Evolutionary conservation across 2,329 filamentous ascomycete genomes (phyloP), one percentile per base, ranked within the genome.

Genomic region (Aspergillus hiratsukae): DNA sequence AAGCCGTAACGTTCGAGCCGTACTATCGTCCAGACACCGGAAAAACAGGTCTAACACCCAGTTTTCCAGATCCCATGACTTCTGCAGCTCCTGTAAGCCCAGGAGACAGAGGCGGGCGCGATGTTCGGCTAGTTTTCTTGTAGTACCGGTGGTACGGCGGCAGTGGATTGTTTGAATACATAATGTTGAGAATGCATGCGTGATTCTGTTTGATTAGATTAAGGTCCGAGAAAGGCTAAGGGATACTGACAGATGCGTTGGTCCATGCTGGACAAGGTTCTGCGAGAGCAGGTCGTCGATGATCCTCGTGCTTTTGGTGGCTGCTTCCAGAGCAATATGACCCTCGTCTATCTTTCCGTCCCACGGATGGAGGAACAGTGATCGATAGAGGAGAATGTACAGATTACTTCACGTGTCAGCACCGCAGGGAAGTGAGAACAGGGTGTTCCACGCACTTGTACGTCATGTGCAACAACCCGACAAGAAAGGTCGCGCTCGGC

Each of bases 231-330:
- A 10, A 1, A 2, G 8, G 41, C 28, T 6, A 17, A 3, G 3
- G 3, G 2, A 5, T 11, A 61, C 65, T 59, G 61, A 72, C 72
- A 79, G 66, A 56, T 80, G 78, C 10, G 79, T 70, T 17, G 78
- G 73, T 1, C 73, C 76, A 56, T 78, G 75, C 19, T 77, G 72
- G 4, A 80, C 72, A 3, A 75, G 68, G 17, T 74, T 74, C 25
- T 73, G 64, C 2, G 78, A 73, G 0, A 81, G 68, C 70, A 81
- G 73, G 53, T 80, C 78, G 54, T 81, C 78, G 1, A 80, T 66
- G 29, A 81, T 80, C 1, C 78, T 69, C 0, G 77, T 77, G 53
- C 73, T 79, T 35, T 73, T 72, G 3, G 74, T 74, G 3, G 78
- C 78, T 3, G 78, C 78, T 57, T 79, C 75, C 3, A 80, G 56